Conservation (phyloP, 2,329 filamentous ascomycete species). For the Trichoderma sp. region DNA sequence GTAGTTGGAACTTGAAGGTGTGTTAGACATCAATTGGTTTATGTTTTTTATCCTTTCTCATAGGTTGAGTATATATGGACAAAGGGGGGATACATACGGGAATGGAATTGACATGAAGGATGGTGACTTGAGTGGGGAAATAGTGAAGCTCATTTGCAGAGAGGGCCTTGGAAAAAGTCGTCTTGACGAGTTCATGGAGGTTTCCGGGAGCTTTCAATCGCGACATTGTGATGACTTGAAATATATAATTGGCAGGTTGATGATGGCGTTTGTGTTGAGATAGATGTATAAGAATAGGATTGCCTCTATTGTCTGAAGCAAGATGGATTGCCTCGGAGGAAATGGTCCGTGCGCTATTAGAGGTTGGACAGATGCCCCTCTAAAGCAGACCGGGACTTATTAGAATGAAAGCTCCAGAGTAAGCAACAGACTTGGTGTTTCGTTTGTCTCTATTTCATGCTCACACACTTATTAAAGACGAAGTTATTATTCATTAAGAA, state of each 20-base stretch:
- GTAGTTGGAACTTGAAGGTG: slow-evolving; percentile 62
- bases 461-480: neutral
- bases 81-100: slow-evolving; percentile 36
- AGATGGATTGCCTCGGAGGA: neutral
- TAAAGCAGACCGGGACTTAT: neutral
- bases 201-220: slow-evolving; percentile 42
- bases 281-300: neutral
- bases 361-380: neutral
- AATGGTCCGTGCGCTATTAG: slow-evolving; percentile 8
- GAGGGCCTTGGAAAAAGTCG: slow-evolving; percentile 49
- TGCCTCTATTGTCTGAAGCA: neutral
- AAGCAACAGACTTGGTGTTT: neutral
- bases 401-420: neutral
- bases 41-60: no score
- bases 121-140: slow-evolving; percentile 52
- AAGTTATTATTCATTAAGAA: neutral
- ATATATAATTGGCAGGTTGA: no score
- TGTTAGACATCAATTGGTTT: slow-evolving; percentile 2
- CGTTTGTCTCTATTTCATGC: neutral
- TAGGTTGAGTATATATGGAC: neutral
- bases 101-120: slow-evolving; percentile 44
- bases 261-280: neutral
- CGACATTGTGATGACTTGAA: no score
- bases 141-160: slow-evolving; percentile 50
- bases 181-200: slow-evolving; percentile 51